A percentile compares a stretch with the other conserved stretches of the same genome.
Evolutionary conservation across 306 rosid species (phyloP).

Genomic region (Hylodesmum podocarpum): DNA sequence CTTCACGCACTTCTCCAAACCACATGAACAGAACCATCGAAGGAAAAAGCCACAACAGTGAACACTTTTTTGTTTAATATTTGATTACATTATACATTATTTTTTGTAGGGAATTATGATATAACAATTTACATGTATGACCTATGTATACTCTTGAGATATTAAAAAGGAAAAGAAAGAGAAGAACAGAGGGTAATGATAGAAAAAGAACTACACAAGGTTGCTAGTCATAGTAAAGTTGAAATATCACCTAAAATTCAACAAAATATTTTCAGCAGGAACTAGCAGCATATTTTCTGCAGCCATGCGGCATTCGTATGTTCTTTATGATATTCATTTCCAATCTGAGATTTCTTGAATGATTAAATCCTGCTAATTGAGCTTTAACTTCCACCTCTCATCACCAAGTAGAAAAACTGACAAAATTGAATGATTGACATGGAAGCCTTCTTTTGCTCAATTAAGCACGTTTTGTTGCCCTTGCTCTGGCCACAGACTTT

Average conservation of each 20-base stretch:
- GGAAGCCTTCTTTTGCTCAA: slow-evolving; percentile 1
- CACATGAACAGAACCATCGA: background rate
- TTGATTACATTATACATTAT: slow-evolving; percentile 11
- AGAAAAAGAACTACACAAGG: background rate
- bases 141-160: slow-evolving; percentile 22
- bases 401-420: background rate
- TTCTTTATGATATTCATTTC: slow-evolving; percentile 11
- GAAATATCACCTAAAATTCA: slow-evolving; percentile 3
- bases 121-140: slow-evolving; percentile 39
- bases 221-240: slow-evolving; percentile 12
- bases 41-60: background rate
- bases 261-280: slow-evolving; percentile 8
- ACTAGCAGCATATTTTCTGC: slow-evolving; percentile 30
- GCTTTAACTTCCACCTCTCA: slow-evolving; percentile 25
- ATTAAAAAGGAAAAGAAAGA: background rate
- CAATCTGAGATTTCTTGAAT: slow-evolving; percentile 25
- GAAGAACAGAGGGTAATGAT: background rate
- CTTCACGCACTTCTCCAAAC: background rate
- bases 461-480: slow-evolving; percentile 44
- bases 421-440: background rate
- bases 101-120: background rate
- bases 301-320: slow-evolving; percentile 28
- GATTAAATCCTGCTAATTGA: slow-evolving; percentile 7
- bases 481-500: slow-evolving; percentile 68
- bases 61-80: background rate